Evolutionary conservation across 1,139 yeast genomes (phyloP).

Genomic region (Hansenula sp.): DNA sequence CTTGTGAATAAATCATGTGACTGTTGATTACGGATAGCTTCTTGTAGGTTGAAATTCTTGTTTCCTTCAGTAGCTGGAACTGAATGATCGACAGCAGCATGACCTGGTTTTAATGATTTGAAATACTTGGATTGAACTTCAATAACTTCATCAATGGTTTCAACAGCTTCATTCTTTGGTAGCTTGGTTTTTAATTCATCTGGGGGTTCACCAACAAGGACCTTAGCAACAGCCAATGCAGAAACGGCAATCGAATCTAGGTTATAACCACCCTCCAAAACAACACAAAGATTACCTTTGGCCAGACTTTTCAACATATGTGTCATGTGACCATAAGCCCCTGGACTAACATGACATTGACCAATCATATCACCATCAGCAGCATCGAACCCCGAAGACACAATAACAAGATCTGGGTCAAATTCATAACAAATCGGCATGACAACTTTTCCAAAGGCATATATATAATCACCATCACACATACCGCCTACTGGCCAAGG

Average conservation of each 20-base stretch:
- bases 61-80: conserved; percentile 18
- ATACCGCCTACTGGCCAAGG: conserved; percentile 96
- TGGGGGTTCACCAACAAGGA: conserved; percentile 92
- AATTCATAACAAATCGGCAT: conserved; percentile 89
- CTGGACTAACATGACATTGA: conserved; percentile 95
- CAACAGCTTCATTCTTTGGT: conserved; percentile 79
- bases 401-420: conserved; percentile 87
- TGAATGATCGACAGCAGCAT: conserved; percentile 27
- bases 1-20: conserved; percentile 50
- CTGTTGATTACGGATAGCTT: conserved; percentile 73
- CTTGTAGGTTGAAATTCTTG: conserved; percentile 49
- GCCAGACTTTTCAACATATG: conserved; percentile 86
- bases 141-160: conserved; percentile 80
- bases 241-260: conserved; percentile 86
- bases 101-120: conserved; percentile 80
- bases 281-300: conserved; percentile 82
- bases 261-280: conserved; percentile 95
- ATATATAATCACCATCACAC: conserved; percentile 93
- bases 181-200: conserved; percentile 57
- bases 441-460: conserved; percentile 85
- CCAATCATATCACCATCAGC: conserved; percentile 98
- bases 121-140: conserved; percentile 82
- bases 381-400: conserved; percentile 96
- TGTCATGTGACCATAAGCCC: conserved; percentile 96
- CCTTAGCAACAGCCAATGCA: conserved; percentile 91